Evolutionary conservation across 768 basidiomycete genomes (phyloP).

Genomic region (Cyathus striatus): DNA sequence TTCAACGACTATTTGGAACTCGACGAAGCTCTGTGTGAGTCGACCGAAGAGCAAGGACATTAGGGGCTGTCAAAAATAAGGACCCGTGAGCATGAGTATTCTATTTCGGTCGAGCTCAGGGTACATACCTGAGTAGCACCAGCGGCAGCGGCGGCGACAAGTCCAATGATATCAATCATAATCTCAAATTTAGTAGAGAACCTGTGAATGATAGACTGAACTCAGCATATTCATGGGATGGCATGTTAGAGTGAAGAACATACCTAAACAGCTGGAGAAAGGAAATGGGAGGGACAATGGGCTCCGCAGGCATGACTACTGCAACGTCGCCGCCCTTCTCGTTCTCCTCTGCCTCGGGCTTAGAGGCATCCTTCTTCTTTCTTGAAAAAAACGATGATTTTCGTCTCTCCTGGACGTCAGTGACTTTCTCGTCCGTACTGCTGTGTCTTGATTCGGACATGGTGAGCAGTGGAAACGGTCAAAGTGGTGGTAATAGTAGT

Average conservation of each 20-base stretch:
- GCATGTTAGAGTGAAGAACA: conserved; percentile 1
- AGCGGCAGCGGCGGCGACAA: conserved; percentile 68
- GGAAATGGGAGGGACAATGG: conserved; percentile 28
- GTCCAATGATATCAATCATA: conserved; percentile 60
- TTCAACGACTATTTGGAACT: conserved; percentile 34
- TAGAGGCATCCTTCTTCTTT: conserved; percentile 25
- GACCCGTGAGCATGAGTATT: background rate
- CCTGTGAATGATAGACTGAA: conserved; percentile 29
- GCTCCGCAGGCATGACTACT: conserved; percentile 22
- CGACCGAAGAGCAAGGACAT: conserved; percentile 86
- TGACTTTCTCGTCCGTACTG: conserved; percentile 40
- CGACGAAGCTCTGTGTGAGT: conserved; percentile 70
- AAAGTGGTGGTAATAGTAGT: conserved; percentile 2
- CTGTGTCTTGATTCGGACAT: conserved; percentile 42
- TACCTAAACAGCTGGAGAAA: conserved; percentile 47
- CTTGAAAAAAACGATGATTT: conserved; percentile 34
- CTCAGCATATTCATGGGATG: conserved; percentile 1
- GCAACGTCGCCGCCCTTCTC: conserved; percentile 18
- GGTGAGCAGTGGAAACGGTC: conserved; percentile 12
- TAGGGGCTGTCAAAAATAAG: conserved; percentile 41
- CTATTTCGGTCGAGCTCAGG: background rate
- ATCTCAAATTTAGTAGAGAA: conserved; percentile 74
- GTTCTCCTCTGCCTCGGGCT: conserved; percentile 13
- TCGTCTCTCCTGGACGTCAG: conserved; percentile 23
- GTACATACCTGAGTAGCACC: conserved; percentile 73